Evolutionary conservation across 768 basidiomycete species (phyloP).

Genomic region (Mycena capillaripes): DNA sequence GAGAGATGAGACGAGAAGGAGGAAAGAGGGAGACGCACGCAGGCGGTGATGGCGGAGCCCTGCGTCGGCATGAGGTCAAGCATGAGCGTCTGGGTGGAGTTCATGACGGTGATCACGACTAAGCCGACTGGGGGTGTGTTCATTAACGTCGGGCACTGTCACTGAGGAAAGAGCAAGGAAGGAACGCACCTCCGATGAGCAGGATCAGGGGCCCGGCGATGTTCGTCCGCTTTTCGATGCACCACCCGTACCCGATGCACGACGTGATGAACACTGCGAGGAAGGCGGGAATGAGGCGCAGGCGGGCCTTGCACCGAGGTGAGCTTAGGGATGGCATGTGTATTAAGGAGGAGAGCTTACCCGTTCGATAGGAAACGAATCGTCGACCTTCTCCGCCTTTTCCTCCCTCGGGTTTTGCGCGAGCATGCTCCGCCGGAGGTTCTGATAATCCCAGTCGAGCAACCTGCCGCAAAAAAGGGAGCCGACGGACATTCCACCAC

Average conservation of each 20-base stretch:
- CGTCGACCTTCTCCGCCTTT: constrained; percentile 38
- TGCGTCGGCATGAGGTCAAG: constrained; percentile 75
- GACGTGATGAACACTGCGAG: constrained; percentile 54
- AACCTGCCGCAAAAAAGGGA: constrained; percentile 15
- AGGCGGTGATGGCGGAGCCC: constrained; percentile 79
- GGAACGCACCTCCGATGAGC: constrained; percentile 38
- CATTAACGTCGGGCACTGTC: background rate
- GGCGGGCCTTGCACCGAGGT: constrained; percentile 55
- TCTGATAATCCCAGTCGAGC: constrained; percentile 34
- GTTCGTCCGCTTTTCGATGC: constrained; percentile 60
- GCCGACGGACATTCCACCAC: constrained; percentile 22
- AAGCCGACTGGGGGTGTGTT: constrained; percentile 62
- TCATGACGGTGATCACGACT: constrained; percentile 63
- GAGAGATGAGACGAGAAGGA: background rate
- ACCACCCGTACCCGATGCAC: constrained; percentile 74
- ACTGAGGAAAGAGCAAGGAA: background rate
- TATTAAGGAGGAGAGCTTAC: constrained; percentile 38
- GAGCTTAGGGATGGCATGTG: background rate
- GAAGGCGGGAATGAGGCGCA: constrained; percentile 61
- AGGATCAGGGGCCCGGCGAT: constrained; percentile 71
- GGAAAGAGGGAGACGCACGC: constrained; percentile 61
- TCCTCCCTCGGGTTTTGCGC: background rate
- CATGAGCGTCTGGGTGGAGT: constrained; percentile 70
- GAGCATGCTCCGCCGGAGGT: background rate
- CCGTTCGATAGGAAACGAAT: constrained; percentile 70